Conservation (phyloP, 2,329 filamentous ascomycete species). For the Penicillium aurantiogriseum region DNA sequence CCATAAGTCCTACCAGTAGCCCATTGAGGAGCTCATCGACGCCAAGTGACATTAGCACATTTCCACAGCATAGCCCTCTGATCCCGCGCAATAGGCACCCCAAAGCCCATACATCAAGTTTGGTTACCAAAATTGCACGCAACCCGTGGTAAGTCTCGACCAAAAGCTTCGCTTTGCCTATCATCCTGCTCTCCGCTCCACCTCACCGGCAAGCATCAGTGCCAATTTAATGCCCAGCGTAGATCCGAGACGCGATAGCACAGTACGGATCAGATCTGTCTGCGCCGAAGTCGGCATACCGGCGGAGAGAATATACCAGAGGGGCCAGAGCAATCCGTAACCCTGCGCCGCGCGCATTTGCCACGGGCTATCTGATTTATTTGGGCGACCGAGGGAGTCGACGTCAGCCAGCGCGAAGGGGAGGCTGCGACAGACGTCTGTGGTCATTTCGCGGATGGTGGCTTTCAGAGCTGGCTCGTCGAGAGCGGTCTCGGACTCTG, state of each 20-base stretch:
- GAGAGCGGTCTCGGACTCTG: background rate
- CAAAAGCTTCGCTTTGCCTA: background rate
- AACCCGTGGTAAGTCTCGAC: background rate
- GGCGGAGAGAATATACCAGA: constrained; percentile 38
- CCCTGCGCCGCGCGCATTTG: constrained; percentile 33
- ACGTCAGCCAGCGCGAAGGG: constrained; percentile 36
- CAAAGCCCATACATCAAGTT: background rate
- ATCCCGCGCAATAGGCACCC: background rate
- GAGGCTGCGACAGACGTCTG: constrained; percentile 36
- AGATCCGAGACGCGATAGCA: constrained; percentile 31
- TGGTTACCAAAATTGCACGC: background rate
- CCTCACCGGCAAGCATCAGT: constrained; percentile 27
- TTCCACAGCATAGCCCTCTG: background rate
- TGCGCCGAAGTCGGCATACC: constrained; percentile 35
- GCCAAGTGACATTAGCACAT: background rate
- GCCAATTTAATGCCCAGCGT: constrained; percentile 38
- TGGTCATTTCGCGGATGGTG: constrained; percentile 34
- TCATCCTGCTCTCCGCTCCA: constrained; percentile 5
- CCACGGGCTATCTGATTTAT: constrained; percentile 12
- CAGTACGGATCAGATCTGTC: constrained; percentile 27
- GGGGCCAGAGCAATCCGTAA: constrained; percentile 37
- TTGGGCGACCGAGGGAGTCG: constrained; percentile 32
- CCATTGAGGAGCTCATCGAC: background rate
- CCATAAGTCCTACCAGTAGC: background rate
- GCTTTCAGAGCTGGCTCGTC: constrained; percentile 15